Base-by-base conservation (phyloP, 140 eudicot species). In the Oenanthe javanica region DNA sequence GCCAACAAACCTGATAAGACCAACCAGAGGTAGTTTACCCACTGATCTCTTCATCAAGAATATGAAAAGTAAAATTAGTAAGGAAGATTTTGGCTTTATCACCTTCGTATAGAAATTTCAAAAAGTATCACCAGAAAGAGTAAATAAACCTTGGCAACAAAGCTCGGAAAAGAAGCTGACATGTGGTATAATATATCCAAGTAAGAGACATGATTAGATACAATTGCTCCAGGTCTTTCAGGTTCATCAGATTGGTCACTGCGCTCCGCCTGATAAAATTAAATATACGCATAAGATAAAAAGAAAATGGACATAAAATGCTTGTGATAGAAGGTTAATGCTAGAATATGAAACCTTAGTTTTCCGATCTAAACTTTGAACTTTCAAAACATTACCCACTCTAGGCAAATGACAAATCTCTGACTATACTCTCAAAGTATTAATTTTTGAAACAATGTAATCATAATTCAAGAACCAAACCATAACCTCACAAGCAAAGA, bases 21-120 rank as follows among this genome's bases (percentile, higher is more conserved):
- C 99, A 82, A 95, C 87, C n/a, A 95, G 89, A 92, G 99, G 99
- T 87, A 95, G 99, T 84, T 90, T 92, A 79, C 95, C 85, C 84
- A 95, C 99, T 85, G 99, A 95, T 87, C 89, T 90, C 99, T 95
- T 90, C 96, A 90, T 76, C 77, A 84, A 57, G 57, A 80, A 82
- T 27, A 49, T 75, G 12, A 59, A 5, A 52, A 79, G 4, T 40
- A 71, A 82, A 72, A 84, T 83, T 40, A 51, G 70, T 74, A 77
- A 82, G 59, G 54, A 84, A 40, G 76, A 80, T 70, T 78, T 89
- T 88, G 85, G 85, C 67, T 25, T 31, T 42, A 82, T 64, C 8
- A n/a, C 45, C 61, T 13, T 72, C 79, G 49, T 19, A 19, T 11
- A 83, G 40, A 79, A 31, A 51, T 40, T 4, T 55, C 54, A 79